Evolutionary conservation across 2,329 filamentous ascomycete species (phyloP).

Genomic region (Fusarium phyllophilum): DNA sequence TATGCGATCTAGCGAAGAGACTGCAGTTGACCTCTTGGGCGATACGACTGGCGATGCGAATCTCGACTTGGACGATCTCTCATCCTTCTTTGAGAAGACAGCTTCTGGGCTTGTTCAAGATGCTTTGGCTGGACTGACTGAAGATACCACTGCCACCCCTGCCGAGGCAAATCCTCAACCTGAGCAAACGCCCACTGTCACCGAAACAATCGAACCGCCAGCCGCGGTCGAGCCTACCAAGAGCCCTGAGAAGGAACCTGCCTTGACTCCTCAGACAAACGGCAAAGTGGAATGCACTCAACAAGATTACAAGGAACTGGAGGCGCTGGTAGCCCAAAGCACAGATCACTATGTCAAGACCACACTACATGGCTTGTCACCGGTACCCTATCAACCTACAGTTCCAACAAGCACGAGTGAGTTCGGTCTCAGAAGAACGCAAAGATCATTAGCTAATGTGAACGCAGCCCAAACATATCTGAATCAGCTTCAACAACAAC

Average conservation of each 20-base stretch:
- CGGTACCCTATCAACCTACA: conserved; percentile 55
- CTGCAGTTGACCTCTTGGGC: conserved; percentile 41
- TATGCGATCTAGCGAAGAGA: conserved; percentile 46
- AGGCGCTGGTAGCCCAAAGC: conserved; percentile 56
- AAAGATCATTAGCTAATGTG: conserved; percentile 42
- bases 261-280: conserved; percentile 41
- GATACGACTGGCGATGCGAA: conserved; percentile 46
- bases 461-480: conserved; percentile 51
- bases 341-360: conserved; percentile 58
- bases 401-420: conserved; percentile 53
- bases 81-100: conserved; percentile 56
- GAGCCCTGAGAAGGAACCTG: conserved; percentile 40
- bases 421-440: conserved; percentile 1
- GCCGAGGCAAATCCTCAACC: conserved; percentile 30
- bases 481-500: conserved; percentile 52
- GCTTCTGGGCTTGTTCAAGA: conserved; percentile 54
- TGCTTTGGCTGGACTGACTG: conserved; percentile 51
- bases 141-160: conserved; percentile 33
- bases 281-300: conserved; percentile 48
- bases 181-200: conserved; percentile 15
- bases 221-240: conserved; percentile 34
- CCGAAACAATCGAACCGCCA: conserved; percentile 37
- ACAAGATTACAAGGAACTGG: conserved; percentile 55
- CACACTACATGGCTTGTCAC: conserved; percentile 55
- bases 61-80: conserved; percentile 54